Evolutionary conservation across 31 red algal species (phyloP).

Genomic region (Odonthalia washingtoniensis): DNA sequence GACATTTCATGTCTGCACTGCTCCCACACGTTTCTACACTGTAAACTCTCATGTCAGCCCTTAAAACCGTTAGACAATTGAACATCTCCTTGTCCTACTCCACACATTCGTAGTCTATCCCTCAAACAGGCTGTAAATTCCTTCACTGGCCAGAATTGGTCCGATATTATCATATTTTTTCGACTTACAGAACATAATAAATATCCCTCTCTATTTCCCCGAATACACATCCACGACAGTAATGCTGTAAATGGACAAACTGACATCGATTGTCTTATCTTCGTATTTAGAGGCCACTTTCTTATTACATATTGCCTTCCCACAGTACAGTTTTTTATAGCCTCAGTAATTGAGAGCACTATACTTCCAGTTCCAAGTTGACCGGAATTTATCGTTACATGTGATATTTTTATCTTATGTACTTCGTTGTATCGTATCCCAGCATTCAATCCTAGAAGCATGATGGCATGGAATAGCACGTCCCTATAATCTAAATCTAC

Average conservation of each 20-base stretch:
- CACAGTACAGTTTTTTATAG: constrained; percentile 33
- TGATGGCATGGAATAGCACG: constrained; percentile 44
- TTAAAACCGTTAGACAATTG: no score
- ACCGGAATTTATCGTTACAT: neutral
- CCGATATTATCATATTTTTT: constrained; percentile 5
- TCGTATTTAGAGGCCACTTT: constrained; percentile 27
- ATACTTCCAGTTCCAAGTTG: neutral
- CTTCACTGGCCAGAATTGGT: neutral
- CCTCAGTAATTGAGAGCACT: neutral
- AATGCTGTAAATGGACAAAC: constrained; percentile 41
- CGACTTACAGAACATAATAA: constrained; percentile 27
- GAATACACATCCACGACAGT: constrained; percentile 32
- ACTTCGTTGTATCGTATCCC: constrained; percentile 38
- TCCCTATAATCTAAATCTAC: neutral
- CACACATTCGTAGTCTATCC: constrained; percentile 5
- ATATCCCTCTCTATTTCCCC: constrained; percentile 21
- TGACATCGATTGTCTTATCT: neutral
- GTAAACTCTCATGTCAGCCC: no score
- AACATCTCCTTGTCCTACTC: neutral
- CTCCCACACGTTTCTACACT: no score
- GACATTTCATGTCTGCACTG: no score
- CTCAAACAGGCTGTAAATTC: neutral
- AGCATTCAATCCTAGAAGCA: constrained; percentile 43
- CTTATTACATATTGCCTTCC: constrained; percentile 18
- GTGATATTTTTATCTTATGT: constrained; percentile 7